Evolutionary conservation across 2,329 filamentous ascomycete species (phyloP).

Genomic region (Trichoderma sp.): DNA sequence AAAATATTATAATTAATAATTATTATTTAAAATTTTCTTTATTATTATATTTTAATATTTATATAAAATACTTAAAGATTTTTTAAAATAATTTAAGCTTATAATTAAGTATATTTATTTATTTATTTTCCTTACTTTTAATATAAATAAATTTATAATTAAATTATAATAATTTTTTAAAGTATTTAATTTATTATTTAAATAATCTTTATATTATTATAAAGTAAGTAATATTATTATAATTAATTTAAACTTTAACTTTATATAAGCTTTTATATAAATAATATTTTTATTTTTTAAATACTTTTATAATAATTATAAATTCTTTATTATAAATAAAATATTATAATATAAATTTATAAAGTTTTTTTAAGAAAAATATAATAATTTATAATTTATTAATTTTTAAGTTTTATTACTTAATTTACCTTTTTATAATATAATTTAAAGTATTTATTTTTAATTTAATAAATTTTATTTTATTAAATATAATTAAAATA

Average conservation of each 20-base stretch:
- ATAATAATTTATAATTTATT: too few relatives aligned
- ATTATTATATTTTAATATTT: not conserved
- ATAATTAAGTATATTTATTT: not conserved
- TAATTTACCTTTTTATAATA: too few relatives aligned
- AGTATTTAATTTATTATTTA: constrained; percentile 29
- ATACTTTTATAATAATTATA: constrained; percentile 30
- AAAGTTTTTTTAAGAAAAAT: too few relatives aligned
- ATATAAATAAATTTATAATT: too few relatives aligned
- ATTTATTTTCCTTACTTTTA: not conserved
- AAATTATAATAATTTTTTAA: not conserved
- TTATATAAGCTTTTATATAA: constrained; percentile 30
- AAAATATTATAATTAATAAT: too few relatives aligned
- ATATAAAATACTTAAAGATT: not conserved
- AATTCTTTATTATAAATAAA: constrained; percentile 33
- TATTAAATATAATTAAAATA: too few relatives aligned
- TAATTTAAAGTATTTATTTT: too few relatives aligned
- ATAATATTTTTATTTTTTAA: constrained; percentile 25
- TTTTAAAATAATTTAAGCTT: not conserved
- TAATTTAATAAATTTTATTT: too few relatives aligned
- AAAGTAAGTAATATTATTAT: constrained; percentile 35
- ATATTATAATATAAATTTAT: not conserved
- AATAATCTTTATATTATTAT: constrained; percentile 30
- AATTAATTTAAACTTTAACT: constrained; percentile 33
- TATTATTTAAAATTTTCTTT: too few relatives aligned
- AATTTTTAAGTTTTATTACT: too few relatives aligned